Conservation (phyloP, 441 rosid species). For the Metrosideros polymorpha region DNA sequence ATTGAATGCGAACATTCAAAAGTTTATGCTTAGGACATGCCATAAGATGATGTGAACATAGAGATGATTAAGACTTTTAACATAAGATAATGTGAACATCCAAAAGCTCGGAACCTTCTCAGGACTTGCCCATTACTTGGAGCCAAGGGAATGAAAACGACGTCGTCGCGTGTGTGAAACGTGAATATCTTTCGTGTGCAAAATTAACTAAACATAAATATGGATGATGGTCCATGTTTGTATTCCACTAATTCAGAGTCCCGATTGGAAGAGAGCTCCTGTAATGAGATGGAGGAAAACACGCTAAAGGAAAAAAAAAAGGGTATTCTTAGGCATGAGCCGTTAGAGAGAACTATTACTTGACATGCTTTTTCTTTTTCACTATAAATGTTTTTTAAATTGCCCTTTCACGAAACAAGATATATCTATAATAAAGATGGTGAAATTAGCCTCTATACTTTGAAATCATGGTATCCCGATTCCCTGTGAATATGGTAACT, state of each 20-base stretch:
- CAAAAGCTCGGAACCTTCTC: background rate
- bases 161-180: accelerated
- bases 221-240: background rate
- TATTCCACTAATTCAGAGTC: background rate
- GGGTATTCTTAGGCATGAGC: background rate
- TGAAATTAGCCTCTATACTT: background rate
- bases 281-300: background rate
- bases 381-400: background rate
- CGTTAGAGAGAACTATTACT: background rate
- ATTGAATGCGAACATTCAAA: background rate
- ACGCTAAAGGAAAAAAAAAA: background rate
- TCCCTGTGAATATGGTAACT: too few relatives aligned
- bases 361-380: background rate
- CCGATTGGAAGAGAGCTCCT: background rate
- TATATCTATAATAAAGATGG: background rate
- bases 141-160: background rate
- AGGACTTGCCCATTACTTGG: background rate
- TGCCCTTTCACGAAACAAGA: background rate
- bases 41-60: background rate
- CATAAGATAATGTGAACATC: background rate
- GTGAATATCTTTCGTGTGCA: background rate
- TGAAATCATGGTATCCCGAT: background rate
- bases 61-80: background rate
- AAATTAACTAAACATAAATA: background rate
- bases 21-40: background rate